Evolutionary conservation across 225 moss, liverwort and hornwort genomes (phyloP), one percentile per base, ranked within the genome.

Genomic region (Bryum argenteum): DNA sequence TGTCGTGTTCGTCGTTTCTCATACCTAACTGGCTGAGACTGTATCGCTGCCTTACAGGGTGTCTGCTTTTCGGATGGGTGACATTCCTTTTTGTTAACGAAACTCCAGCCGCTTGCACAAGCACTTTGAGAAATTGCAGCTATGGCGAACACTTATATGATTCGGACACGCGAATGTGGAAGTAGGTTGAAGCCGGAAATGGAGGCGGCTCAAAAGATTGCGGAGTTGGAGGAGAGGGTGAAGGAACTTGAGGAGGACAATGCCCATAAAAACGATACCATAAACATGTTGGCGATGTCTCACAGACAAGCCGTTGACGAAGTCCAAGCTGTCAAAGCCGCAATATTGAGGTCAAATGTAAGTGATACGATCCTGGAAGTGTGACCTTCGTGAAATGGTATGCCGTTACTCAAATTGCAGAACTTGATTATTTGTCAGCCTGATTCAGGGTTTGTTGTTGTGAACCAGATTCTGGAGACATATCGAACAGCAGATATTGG

Each of bases 241-340:
- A 75, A 73, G 69, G 86, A 81, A 9, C 69, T 78, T 20, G 70
- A 78, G 54, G 86, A 87, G 57, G 86, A 87, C 38, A 40, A 60
- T 54, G 86, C 76, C 19, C 51, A 38, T 19, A 61, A 43, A 17
- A 33, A 75, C 9, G 78, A 87, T 43, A 67, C 81, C 8, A 72
- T 78, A 51, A 61, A 5, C 8, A 54, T 54, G n/a, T 20, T 87
- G 38, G 63, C 75, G 21, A 13, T 63, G 23, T 68, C 61, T 22
- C 86, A 87, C 21, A 84, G 83, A 61, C 22, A 70, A 56, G 83
- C 77, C 20, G 78, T 65, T 39, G 77, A 74, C 73, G 83, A 83
- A 87, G 80, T 87, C 16, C 70, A 80, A 70, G 78, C 37, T 37
- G 80, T 83, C 39, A 83, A 62, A 78, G 67, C 47, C 18, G 13